Base-by-base conservation (phyloP, 2,329 filamentous ascomycete genomes). In the Claviceps maximensis region DNA sequence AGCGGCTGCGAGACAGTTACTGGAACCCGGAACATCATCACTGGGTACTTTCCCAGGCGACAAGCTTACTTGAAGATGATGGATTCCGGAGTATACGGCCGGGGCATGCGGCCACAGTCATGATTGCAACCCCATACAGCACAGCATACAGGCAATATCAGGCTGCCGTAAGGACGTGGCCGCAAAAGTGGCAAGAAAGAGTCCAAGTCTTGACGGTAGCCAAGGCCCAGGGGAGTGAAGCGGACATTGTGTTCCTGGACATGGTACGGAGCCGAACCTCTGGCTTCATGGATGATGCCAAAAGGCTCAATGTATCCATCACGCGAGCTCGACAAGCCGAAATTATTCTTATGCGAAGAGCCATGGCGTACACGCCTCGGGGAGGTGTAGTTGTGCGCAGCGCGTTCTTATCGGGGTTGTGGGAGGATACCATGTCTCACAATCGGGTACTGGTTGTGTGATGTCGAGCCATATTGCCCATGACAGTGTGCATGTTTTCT, bases 161-260 rank as follows among this genome's bases (percentile, higher is more conserved):
- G 3, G 53, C 59, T 0, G 57, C 64, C 0, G 60, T 66, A 0
- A 61, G 60, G 10, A 46, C 55, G 2, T 62, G 67, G 59, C 64
- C 65, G 0, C 13, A 49, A 1, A 57, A 62, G 12, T 63, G 56
- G 47, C 62, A 63, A 46, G 33, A 56, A 0, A 60, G 71, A 1
- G 67, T 74, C 0, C 62, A 70, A 25, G 67, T 72, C 0, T 57
- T 73, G 19, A 76, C 73, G 0, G 67, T 75, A 1, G 74, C 75
- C 49, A 71, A 67, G 4, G 68, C 71, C 0, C 73, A 75, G 41
- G 74, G 74, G 0, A 71, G 73, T 15, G 71, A 76, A 53, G 72
- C 74, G 0, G 74, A 76, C 42, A 63, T 74, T 5, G 71, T 76
- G 0, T 69, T 74, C 36, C 62, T 76, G 0, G 74, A 76, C 59